A percentile compares a stretch with the other conserved stretches of the same genome.
phyloP scores from a whole-genome alignment of 441 rosid genomes.

The Eutrema salsugineum region DNA sequence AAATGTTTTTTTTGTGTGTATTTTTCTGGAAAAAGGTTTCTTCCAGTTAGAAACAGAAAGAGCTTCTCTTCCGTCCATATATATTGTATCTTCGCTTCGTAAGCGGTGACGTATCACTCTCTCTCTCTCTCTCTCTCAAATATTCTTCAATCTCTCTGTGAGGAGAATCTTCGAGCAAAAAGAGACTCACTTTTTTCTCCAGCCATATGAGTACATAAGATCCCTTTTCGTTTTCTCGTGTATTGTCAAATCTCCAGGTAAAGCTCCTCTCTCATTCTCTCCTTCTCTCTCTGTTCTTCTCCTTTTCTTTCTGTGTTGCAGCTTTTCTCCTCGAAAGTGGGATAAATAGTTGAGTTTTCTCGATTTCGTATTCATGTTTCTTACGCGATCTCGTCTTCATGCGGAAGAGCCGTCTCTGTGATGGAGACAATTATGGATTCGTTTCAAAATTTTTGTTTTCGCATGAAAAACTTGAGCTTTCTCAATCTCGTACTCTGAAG shows the following conservation, averaged over 20 bases:
- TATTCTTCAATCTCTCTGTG: neutral
- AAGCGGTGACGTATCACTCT: slow-evolving; percentile 33
- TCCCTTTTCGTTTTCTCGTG: slow-evolving; percentile 15
- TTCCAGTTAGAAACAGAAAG: neutral
- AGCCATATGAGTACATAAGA: slow-evolving; percentile 19
- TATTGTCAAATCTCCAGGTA: slow-evolving; percentile 17
- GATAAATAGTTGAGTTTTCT: slow-evolving; percentile 11
- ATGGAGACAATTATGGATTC: neutral
- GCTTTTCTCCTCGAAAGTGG: slow-evolving; percentile 8
- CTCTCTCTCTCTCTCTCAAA: neutral
- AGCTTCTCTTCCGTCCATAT: slow-evolving; percentile 19
- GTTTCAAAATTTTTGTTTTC: neutral
- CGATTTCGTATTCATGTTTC: neutral
- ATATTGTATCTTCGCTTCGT: slow-evolving; percentile 25
- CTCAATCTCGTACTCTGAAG: neutral
- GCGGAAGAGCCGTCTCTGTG: neutral
- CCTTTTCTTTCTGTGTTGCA: neutral
- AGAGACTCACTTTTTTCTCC: neutral
- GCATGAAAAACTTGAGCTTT: neutral
- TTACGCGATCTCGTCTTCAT: neutral
- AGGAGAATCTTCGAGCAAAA: neutral
- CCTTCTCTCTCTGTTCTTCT: neutral
- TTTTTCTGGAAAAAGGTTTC: neutral
- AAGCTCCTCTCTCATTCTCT: neutral
- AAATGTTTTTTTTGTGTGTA: neutral